Conservation (phyloP, 1,284 basidiomycete species). For the Cryptococcus sp. region DNA sequence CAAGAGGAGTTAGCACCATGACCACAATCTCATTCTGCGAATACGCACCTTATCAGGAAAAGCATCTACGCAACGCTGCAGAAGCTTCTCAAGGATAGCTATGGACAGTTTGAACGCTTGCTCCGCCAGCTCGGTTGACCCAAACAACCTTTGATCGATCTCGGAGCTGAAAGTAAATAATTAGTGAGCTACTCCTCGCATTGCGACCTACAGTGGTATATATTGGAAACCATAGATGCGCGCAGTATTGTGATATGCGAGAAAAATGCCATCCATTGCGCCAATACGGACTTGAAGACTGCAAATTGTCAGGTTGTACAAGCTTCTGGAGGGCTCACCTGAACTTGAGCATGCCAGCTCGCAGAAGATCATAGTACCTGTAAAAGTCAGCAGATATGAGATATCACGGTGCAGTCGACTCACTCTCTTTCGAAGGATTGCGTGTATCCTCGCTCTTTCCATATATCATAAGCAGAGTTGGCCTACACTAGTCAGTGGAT, state of each 20-base stretch:
- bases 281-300: conserved; percentile 96
- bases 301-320: background rate
- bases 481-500: conserved; percentile 13
- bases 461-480: conserved; percentile 75
- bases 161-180: conserved; percentile 57
- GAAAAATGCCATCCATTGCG: conserved; percentile 94
- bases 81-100: conserved; percentile 68
- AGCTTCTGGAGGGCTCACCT: conserved; percentile 57
- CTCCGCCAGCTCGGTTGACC: conserved; percentile 64
- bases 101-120: conserved; percentile 78
- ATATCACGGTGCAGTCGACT: conserved; percentile 6
- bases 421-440: conserved; percentile 81
- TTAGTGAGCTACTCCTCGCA: background rate
- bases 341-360: conserved; percentile 94
- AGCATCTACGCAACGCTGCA: conserved; percentile 63
- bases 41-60: conserved; percentile 68
- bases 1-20: background rate
- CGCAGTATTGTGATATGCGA: conserved; percentile 91
- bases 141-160: conserved; percentile 83
- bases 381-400: background rate
- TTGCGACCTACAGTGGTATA: conserved; percentile 61
- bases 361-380: conserved; percentile 81
- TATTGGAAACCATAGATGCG: conserved; percentile 95
- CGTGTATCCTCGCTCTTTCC: conserved; percentile 61
- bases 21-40: background rate